Percentiles rank a stretch among this genome's conserved stretches.
These are phyloP conservation scores for Pythium phragmiticola DNA, from an alignment of 352 stramenopile species.

Conservation along the genomic window DNA sequence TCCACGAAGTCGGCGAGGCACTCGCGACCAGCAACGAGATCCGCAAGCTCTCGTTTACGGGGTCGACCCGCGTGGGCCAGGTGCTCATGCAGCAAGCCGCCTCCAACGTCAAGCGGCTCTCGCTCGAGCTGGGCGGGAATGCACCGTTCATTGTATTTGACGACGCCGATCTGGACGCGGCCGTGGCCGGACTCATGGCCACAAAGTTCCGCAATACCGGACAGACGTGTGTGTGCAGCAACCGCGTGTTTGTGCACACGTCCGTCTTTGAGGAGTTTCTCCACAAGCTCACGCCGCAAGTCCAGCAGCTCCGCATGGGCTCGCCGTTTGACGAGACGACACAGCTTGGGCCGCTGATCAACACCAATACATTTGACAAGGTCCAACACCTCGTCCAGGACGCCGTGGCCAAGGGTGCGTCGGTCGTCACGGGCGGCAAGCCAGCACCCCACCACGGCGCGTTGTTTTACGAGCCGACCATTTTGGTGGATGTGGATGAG, in stretches of 20 bases:
- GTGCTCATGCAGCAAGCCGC: conserved; percentile 80
- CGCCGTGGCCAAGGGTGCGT: conserved; percentile 90
- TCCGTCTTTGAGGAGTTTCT: conserved; percentile 94
- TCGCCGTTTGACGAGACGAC: conserved; percentile 69
- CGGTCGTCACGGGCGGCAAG: conserved; percentile 81
- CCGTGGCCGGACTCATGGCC: conserved; percentile 77
- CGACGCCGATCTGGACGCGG: conserved; percentile 81
- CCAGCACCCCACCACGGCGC: conserved; percentile 39
- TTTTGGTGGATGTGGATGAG: conserved; percentile 89
- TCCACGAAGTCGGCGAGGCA: conserved; percentile 70
- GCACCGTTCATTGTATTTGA: conserved; percentile 93
- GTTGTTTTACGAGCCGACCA: conserved; percentile 94
- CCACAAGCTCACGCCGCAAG: conserved; percentile 58
- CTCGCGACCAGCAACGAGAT: conserved; percentile 74
- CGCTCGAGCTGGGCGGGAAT: conserved; percentile 92
- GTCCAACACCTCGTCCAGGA: conserved; percentile 83
- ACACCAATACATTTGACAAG: conserved; percentile 86
- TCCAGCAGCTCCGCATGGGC: conserved; percentile 88
- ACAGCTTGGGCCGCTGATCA: conserved; percentile 96
- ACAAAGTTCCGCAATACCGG: conserved; percentile 91
- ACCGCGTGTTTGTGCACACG: conserved; percentile 94
- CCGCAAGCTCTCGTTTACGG: conserved; percentile 91
- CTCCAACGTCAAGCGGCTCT: conserved; percentile 78
- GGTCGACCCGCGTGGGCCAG: conserved; percentile 80
- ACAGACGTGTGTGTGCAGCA: conserved; percentile 87